These are phyloP conservation scores for Niebla homalea DNA, from an alignment of 495 filamentous ascomycete genomes.

Conservation along the genomic window DNA sequence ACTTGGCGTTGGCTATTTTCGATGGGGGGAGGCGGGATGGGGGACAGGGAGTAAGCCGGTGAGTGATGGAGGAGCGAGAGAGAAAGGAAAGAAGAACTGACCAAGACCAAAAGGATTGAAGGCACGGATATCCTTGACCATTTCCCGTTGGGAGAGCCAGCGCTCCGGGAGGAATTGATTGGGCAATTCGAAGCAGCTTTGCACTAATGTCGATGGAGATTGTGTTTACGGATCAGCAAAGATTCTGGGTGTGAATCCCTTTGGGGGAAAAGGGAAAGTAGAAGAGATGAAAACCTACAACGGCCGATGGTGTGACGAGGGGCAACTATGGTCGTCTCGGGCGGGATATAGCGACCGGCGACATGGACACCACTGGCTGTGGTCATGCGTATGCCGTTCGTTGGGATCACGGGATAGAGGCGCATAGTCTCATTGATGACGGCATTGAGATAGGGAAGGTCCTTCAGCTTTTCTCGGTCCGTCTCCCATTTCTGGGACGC, in stretches of 20 bases:
- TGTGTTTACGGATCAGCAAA: no score
- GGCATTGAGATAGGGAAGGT: constrained; percentile 30
- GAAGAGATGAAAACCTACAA: background rate
- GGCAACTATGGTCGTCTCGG: constrained; percentile 23
- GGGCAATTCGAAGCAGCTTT: constrained; percentile 24
- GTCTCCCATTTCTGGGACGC: background rate
- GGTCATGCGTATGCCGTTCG: constrained; percentile 28
- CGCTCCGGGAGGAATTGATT: constrained; percentile 41
- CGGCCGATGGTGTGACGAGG: constrained; percentile 30
- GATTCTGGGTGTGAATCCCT: background rate
- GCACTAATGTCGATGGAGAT: constrained; percentile 5
- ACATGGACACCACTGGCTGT: constrained; percentile 18
- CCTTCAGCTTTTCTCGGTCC: constrained; percentile 15
- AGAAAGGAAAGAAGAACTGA: background rate
- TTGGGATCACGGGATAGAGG: constrained; percentile 36
- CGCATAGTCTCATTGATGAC: constrained; percentile 43
- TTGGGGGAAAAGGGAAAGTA: background rate
- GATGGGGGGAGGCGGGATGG: no score
- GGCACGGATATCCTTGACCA: constrained; percentile 30
- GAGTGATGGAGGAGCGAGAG: no score
- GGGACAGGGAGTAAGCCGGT: no score
- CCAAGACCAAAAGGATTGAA: constrained; percentile 41
- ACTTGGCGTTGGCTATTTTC: no score
- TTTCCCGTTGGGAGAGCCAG: constrained; percentile 33
- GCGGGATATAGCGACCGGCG: constrained; percentile 21